phyloP scores from a whole-genome alignment of 345 rosid genomes.

The Citrus inodora region DNA sequence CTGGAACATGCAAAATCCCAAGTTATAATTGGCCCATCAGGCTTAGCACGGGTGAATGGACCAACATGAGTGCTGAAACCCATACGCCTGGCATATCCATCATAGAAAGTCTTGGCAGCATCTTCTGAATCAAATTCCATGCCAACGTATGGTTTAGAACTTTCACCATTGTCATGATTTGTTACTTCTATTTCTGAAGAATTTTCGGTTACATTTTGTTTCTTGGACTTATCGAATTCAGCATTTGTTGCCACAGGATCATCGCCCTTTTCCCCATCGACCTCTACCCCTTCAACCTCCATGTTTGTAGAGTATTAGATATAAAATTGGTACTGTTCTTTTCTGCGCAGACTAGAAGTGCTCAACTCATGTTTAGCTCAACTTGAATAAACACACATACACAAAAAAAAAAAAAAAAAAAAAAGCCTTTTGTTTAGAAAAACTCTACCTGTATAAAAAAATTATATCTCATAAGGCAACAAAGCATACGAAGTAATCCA shows the following conservation, averaged over 20 bases:
- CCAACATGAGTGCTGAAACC: constrained; percentile 55
- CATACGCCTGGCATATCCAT: constrained; percentile 42
- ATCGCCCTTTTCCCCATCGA: constrained; percentile 24
- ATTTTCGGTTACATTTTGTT: constrained; percentile 17
- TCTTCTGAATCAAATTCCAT: constrained; percentile 64
- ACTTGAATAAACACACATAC: neutral
- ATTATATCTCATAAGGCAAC: neutral
- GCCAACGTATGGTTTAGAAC: constrained; percentile 37
- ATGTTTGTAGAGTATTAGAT: constrained; percentile 6
- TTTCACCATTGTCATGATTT: constrained; percentile 27
- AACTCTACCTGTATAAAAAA: constrained; percentile 1
- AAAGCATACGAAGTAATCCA: neutral
- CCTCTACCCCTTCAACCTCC: constrained; percentile 36
- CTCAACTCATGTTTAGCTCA: constrained; percentile 17
- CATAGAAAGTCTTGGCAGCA: constrained; percentile 44
- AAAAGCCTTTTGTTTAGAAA: neutral
- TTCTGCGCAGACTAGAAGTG: constrained; percentile 8
- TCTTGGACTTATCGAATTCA: constrained; percentile 11
- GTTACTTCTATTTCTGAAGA: constrained; percentile 20
- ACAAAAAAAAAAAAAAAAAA: neutral
- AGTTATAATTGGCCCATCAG: constrained; percentile 58
- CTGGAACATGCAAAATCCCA: constrained; percentile 56
- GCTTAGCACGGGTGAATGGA: constrained; percentile 48
- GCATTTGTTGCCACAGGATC: constrained; percentile 8
- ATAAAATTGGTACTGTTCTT: neutral